Base-by-base conservation (phyloP, 2,329 filamentous ascomycete genomes). In the Xylaria sp. region DNA sequence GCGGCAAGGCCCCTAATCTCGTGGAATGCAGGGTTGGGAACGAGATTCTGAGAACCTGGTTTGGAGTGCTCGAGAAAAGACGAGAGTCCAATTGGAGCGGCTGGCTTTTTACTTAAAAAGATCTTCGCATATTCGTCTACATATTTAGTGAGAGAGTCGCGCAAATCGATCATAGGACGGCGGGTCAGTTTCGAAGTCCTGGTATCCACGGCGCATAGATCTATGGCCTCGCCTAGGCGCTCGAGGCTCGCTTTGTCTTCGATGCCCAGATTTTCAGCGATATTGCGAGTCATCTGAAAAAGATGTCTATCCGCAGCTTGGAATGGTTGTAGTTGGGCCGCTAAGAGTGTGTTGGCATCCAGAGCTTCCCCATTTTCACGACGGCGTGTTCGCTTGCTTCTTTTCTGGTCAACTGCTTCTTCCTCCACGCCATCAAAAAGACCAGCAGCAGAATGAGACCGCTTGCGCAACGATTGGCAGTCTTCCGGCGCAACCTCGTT, bases 11-110 rank as follows among this genome's bases (percentile, higher is more conserved):
- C 82, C 48, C 76, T 77, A 1, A 75, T 73, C 57, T 85, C 82
- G 18, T 83, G 76, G 62, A 86, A 84, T 0, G 70, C 65, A 0
- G 78, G 74, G 2, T 75, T 76, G n/a, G 76, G 76, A 1, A 74
- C 73, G 19, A 78, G 74, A 54, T 81, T 79, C 65, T 83, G 79
- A 0, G 81, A 78, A 2, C 79, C 78, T 0, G 80, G 75, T 64
- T 86, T 86, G 1, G 83, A 80, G 66, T 87, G 83, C 64, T 88
- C 85, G 3, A 88, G 76, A 65, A 88, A 87, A 3, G 83, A 84
- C 0, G 81, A 83, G 13, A 86, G 75, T 7, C 82, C 82, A 35
- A 83, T 73, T 9, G 78, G 77, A 0, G 79, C 75, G 19, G 77
- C 74, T 51, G 83, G 80, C 58, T 80, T 80, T 63, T 83, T 84